Percentiles rank a stretch among this genome's conserved stretches.
Conservation (phyloP, 139 green algal genomes). For the Astrephomene gubernaculifera region DNA sequence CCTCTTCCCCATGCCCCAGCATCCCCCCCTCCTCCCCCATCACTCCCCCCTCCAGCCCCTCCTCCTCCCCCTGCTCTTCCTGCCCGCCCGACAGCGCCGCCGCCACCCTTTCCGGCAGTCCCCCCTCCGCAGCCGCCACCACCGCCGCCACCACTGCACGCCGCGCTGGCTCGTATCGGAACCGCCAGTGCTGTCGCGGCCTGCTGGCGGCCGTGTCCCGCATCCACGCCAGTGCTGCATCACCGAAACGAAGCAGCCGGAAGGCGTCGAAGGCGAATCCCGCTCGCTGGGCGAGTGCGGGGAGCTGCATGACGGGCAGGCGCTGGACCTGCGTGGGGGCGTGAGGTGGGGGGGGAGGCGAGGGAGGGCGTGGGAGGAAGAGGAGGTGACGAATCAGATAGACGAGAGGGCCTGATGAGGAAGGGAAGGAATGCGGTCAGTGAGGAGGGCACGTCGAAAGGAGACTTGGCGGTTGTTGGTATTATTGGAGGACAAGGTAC, state of each 20-base stretch:
- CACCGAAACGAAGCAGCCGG: constrained; percentile 58
- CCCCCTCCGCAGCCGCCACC: not conserved
- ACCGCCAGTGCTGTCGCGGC: constrained; percentile 33
- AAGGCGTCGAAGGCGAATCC: constrained; percentile 48
- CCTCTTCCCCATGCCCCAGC: too few relatives aligned
- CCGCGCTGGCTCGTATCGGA: constrained; percentile 8
- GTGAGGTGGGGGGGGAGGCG: too few relatives aligned
- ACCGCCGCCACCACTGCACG: not conserved
- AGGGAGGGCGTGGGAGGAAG: too few relatives aligned
- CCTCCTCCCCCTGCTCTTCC: not conserved
- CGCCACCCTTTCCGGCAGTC: constrained; percentile 30
- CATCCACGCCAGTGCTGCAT: constrained; percentile 59
- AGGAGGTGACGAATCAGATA: too few relatives aligned
- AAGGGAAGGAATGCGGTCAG: too few relatives aligned
- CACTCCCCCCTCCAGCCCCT: not conserved
- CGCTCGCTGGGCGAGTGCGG: constrained; percentile 7
- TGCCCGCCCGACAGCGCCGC: not conserved
- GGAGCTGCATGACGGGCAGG: constrained; percentile 51
- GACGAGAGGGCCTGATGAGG: too few relatives aligned
- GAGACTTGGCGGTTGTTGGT: too few relatives aligned
- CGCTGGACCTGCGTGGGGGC: constrained; percentile 14
- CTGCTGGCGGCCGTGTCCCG: not conserved
- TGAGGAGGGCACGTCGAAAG: too few relatives aligned
- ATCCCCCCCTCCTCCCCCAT: too few relatives aligned
- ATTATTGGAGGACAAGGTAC: too few relatives aligned